These are phyloP conservation scores for Cyberlindnera meyerae DNA, from an alignment of 805 yeast genomes.

Conservation along the genomic window DNA sequence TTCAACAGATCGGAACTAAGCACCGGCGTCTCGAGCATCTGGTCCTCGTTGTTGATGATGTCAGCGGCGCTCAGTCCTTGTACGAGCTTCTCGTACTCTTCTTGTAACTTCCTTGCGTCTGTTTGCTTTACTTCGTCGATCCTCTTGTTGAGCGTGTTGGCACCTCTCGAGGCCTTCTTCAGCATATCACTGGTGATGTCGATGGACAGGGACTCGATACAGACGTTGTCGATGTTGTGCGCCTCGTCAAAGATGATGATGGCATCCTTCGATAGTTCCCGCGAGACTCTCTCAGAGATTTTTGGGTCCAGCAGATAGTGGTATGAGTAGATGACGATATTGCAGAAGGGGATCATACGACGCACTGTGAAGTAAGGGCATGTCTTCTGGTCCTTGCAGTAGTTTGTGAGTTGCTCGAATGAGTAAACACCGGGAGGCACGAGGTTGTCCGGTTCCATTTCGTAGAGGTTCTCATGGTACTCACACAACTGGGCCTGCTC, in stretches of 20 bases:
- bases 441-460: slow-evolving; percentile 80
- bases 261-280: slow-evolving; percentile 85
- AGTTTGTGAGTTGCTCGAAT: slow-evolving; percentile 73
- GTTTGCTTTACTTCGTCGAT: slow-evolving; percentile 81
- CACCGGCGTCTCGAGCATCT: slow-evolving; percentile 81
- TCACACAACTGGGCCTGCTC: slow-evolving; percentile 65
- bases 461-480: slow-evolving; percentile 85
- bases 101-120: slow-evolving; percentile 79
- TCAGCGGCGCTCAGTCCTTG: slow-evolving; percentile 86
- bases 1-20: slow-evolving; percentile 78
- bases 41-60: slow-evolving; percentile 52
- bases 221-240: slow-evolving; percentile 96
- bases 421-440: slow-evolving; percentile 94
- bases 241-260: slow-evolving; percentile 98
- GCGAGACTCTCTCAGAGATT: slow-evolving; percentile 92
- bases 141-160: slow-evolving; percentile 66
- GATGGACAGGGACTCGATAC: slow-evolving; percentile 89
- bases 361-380: slow-evolving; percentile 98
- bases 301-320: slow-evolving; percentile 96
- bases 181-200: slow-evolving; percentile 89
- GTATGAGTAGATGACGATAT: slow-evolving; percentile 91
- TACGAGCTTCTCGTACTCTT: slow-evolving; percentile 87
- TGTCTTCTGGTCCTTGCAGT: slow-evolving; percentile 73
- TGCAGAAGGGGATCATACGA: slow-evolving; percentile 94
- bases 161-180: slow-evolving; percentile 84